Evolutionary conservation across 345 rosid genomes (phyloP).

Genomic region (Murraya paniculata): DNA sequence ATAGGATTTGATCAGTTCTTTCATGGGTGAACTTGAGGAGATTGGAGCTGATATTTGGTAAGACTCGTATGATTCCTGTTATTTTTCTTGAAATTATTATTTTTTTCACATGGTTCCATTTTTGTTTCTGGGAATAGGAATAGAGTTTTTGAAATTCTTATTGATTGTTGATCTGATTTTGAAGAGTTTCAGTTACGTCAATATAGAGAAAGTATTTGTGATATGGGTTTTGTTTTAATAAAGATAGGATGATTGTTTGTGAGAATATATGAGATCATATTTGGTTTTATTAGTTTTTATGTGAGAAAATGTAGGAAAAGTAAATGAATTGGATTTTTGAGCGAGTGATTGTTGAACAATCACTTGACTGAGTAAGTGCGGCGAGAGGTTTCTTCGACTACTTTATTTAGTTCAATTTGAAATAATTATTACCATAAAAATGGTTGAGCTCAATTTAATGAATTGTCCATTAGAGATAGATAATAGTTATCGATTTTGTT

Average conservation of each 20-base stretch:
- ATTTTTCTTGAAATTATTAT: not conserved
- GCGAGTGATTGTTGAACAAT: not conserved
- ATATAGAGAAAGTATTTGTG: not conserved
- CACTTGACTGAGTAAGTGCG: not conserved
- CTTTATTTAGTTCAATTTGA: not conserved
- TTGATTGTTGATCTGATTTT: not conserved
- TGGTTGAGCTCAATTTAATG: not conserved
- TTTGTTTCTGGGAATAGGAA: not conserved
- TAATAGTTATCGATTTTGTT: not conserved
- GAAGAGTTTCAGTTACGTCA: not conserved
- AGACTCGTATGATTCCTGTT: not conserved
- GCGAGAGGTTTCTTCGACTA: not conserved
- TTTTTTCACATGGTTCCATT: not conserved
- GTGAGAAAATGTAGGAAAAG: not conserved
- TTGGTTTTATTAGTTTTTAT: not conserved
- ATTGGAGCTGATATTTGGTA: conserved; percentile 53
- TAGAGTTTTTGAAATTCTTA: not conserved
- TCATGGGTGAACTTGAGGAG: conserved; percentile 50
- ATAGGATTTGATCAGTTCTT: not conserved
- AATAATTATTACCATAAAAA: not conserved
- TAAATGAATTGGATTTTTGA: not conserved
- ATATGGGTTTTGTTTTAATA: conserved; percentile 9
- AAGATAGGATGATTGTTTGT: not conserved
- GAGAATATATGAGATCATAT: not conserved
- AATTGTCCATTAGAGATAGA: not conserved